Conservation (phyloP, 176 grass and related monocot genomes). For the Triticum turgidum region DNA sequence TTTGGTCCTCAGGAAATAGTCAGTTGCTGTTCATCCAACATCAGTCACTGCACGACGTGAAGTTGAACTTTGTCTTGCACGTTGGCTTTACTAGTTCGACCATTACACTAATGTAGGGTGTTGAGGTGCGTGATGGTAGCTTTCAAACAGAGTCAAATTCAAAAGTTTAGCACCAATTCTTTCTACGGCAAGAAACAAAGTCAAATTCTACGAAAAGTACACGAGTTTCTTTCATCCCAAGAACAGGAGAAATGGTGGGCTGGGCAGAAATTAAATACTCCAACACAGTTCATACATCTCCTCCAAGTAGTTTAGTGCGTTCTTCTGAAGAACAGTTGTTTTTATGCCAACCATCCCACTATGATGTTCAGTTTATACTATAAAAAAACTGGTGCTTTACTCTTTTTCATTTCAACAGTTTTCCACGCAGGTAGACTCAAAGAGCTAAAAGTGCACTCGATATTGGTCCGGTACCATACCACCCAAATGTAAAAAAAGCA, state of each 20-base stretch:
- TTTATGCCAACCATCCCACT: not conserved
- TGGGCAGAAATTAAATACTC: not conserved
- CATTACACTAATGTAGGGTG: conserved; percentile 25
- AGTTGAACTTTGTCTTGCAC: conserved; percentile 1
- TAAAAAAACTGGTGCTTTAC: not conserved
- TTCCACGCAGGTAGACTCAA: not conserved
- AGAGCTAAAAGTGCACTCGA: not conserved
- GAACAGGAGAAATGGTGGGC: not conserved
- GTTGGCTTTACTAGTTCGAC: conserved; percentile 3
- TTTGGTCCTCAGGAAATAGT: too few relatives aligned
- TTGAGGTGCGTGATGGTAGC: not conserved
- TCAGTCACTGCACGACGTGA: too few relatives aligned
- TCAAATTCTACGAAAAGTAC: not conserved
- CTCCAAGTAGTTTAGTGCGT: not conserved
- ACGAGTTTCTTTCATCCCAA: not conserved
- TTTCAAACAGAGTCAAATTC: conserved; percentile 1
- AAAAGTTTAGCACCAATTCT: not conserved
- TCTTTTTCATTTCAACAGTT: conserved; percentile 15
- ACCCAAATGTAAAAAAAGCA: not conserved
- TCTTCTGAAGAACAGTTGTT: not conserved
- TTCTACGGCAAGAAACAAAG: not conserved
- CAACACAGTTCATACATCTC: not conserved
- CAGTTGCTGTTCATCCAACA: too few relatives aligned
- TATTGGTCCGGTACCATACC: conserved; percentile 16
- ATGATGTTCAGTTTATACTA: not conserved